These are phyloP conservation scores for Colletotrichum coccodes DNA, from an alignment of 2,329 filamentous ascomycete genomes.

Conservation along the genomic window DNA sequence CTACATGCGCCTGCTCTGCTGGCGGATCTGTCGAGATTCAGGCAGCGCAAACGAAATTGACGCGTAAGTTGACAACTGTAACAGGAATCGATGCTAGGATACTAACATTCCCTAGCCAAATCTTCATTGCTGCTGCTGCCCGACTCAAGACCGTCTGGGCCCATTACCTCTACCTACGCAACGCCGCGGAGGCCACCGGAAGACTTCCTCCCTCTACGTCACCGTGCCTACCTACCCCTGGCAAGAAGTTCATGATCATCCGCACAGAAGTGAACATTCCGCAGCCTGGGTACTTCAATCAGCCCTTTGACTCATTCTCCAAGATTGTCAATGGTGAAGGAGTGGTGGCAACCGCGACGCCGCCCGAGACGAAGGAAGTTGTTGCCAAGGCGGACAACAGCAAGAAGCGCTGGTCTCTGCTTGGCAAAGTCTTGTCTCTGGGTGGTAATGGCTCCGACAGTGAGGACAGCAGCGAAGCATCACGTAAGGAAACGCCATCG, in stretches of 20 bases:
- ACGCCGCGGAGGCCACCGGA: conserved; percentile 67
- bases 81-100: neutral
- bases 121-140: conserved; percentile 74
- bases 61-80: conserved; percentile 63
- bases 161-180: conserved; percentile 80
- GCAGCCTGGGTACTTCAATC: conserved; percentile 56
- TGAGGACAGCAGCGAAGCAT: conserved; percentile 60
- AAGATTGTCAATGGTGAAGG: conserved; percentile 27
- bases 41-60: conserved; percentile 74
- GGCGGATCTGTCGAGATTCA: conserved; percentile 84
- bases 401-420: conserved; percentile 71
- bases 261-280: conserved; percentile 73
- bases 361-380: conserved; percentile 29
- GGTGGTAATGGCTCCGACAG: conserved; percentile 44
- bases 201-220: conserved; percentile 75
- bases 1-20: conserved; percentile 90
- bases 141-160: conserved; percentile 80
- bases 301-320: conserved; percentile 60
- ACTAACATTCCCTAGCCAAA: conserved; percentile 61
- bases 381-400: conserved; percentile 39
- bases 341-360: conserved; percentile 18
- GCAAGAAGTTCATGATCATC: conserved; percentile 88
- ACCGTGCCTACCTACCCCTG: conserved; percentile 86
- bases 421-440: conserved; percentile 70
- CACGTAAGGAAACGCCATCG: conserved; percentile 61